Conservation (phyloP, 2,329 filamentous ascomycete genomes). For the Xylaria sp. region DNA sequence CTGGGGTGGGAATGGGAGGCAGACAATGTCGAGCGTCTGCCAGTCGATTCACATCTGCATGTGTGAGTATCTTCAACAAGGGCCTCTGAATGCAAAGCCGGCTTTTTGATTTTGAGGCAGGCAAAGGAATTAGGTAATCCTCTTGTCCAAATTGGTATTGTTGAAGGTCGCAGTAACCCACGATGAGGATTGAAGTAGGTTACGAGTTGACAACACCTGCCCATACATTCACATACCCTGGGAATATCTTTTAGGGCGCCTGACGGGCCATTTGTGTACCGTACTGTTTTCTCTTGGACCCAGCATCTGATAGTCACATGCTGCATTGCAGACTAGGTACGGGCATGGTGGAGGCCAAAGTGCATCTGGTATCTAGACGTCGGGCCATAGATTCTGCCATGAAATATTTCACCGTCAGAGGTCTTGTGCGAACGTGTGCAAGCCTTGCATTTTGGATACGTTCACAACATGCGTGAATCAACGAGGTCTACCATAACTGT, state of each 20-base stretch:
- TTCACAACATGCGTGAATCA: no score
- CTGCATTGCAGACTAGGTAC: no score
- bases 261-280: not conserved
- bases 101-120: conserved; percentile 41
- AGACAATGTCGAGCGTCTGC: conserved; percentile 42
- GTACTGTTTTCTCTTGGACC: no score
- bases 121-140: conserved; percentile 55
- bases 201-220: no score
- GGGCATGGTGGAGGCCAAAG: no score
- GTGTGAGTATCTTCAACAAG: conserved; percentile 45
- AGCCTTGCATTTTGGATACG: no score
- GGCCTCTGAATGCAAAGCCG: conserved; percentile 28
- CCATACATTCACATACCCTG: not conserved
- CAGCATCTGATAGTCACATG: no score
- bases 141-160: conserved; percentile 42
- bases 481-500: no score
- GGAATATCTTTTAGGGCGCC: conserved; percentile 2
- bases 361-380: no score
- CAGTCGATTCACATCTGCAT: conserved; percentile 53
- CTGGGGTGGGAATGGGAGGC: conserved; percentile 77
- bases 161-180: conserved; percentile 13
- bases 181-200: not conserved
- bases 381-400: no score
- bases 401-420: no score
- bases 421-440: no score